These are phyloP conservation scores for Entophlyctis luteolus DNA, from an alignment of 192 early-diverging fungal species.

Conservation along the genomic window DNA sequence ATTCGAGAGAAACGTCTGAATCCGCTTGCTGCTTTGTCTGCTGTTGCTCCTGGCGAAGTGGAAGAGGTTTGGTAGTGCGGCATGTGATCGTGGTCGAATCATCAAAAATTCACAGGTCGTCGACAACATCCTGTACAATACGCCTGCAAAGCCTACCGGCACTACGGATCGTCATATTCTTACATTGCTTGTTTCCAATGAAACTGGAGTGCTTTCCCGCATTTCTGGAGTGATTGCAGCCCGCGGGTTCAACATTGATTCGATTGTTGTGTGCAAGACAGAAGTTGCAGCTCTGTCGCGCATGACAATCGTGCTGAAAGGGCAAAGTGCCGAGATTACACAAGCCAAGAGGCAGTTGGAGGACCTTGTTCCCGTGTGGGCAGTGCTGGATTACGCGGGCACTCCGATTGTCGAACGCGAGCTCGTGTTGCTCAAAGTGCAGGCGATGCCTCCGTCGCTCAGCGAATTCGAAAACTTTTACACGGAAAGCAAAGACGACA, in stretches of 20 bases:
- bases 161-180: slow-evolving; percentile 81
- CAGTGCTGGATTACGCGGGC: slow-evolving; percentile 92
- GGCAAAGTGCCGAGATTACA: slow-evolving; percentile 75
- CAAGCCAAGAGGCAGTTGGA: slow-evolving; percentile 93
- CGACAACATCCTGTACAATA: slow-evolving; percentile 94
- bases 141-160: slow-evolving; percentile 52
- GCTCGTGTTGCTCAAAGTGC: slow-evolving; percentile 85
- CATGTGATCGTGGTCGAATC: too few relatives aligned
- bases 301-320: slow-evolving; percentile 93
- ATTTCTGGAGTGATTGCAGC: slow-evolving; percentile 76
- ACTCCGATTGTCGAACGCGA: slow-evolving; percentile 88
- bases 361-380: slow-evolving; percentile 96
- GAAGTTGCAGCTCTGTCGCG: slow-evolving; percentile 88
- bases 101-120: too few relatives aligned
- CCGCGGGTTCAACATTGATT: slow-evolving; percentile 96
- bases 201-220: slow-evolving; percentile 53
- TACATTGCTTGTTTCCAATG: slow-evolving; percentile 81
- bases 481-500: slow-evolving; percentile 26
- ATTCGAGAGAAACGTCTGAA: background rate
- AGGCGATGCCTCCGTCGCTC: background rate
- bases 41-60: slow-evolving; percentile 59
- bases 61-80: too few relatives aligned
- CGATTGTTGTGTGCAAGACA: slow-evolving; percentile 92
- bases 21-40: background rate
- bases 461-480: background rate